Conservation (phyloP, 768 basidiomycete species). For the Gymnopilus dilepis region DNA sequence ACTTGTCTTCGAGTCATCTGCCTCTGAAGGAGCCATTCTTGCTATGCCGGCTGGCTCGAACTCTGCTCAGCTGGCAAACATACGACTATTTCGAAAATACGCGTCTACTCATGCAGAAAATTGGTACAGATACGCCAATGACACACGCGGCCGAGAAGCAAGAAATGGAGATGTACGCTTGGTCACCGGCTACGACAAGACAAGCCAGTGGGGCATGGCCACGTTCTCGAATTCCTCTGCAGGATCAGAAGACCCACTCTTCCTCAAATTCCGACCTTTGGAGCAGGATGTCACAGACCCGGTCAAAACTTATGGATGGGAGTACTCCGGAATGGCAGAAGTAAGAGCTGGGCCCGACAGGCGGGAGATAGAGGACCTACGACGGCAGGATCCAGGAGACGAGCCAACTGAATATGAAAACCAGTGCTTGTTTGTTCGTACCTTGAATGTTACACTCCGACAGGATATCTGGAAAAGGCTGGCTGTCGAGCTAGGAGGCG, state of each 20-base stretch:
- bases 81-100: conserved; percentile 10
- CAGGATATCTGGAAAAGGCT: conserved; percentile 12
- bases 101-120: conserved; percentile 6
- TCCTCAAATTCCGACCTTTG: conserved; percentile 12
- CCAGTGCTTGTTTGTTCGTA: conserved; percentile 17
- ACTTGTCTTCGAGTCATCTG: conserved; percentile 20
- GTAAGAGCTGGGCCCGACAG: conserved; percentile 12
- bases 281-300: neutral
- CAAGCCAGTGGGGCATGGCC: conserved; percentile 24
- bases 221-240: conserved; percentile 15
- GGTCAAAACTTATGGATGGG: conserved; percentile 12
- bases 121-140: conserved; percentile 27
- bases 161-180: conserved; percentile 28
- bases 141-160: conserved; percentile 17
- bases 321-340: conserved; percentile 13
- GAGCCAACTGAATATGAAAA: conserved; percentile 2
- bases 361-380: conserved; percentile 1
- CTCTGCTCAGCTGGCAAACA: conserved; percentile 7
- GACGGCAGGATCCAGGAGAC: neutral
- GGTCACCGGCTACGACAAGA: conserved; percentile 24
- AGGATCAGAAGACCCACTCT: neutral
- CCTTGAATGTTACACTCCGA: conserved; percentile 9
- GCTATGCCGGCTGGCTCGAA: conserved; percentile 35
- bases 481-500: neutral
- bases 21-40: conserved; percentile 36